Evolutionary conservation across 257 asterid genomes (phyloP).

Genomic region (Solanum piurae): DNA sequence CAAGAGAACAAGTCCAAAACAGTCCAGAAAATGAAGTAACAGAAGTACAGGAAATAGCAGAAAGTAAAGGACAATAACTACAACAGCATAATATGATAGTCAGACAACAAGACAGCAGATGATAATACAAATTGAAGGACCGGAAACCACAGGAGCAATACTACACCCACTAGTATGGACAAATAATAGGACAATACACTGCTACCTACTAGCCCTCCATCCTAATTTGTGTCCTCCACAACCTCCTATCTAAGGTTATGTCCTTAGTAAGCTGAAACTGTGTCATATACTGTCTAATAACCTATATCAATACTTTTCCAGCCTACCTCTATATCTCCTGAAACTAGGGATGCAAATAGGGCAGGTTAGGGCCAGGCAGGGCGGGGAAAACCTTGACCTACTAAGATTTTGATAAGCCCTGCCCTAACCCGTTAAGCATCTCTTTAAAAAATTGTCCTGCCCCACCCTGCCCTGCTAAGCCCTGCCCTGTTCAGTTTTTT

Average conservation of each 20-base stretch:
- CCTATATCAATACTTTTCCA: not conserved
- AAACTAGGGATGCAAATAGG: not conserved
- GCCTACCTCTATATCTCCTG: not conserved
- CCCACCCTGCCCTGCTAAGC: not conserved
- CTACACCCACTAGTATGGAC: not conserved
- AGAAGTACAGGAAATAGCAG: not conserved
- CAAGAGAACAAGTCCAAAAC: not conserved
- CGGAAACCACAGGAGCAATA: not conserved
- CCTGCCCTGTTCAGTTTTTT: not conserved
- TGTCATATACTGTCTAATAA: not conserved
- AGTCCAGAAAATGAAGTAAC: not conserved
- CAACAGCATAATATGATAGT: not conserved
- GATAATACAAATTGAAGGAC: not conserved
- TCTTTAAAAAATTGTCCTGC: not conserved
- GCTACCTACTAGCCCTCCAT: not conserved
- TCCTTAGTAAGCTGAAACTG: not conserved
- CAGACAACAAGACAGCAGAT: not conserved
- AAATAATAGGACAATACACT: not conserved
- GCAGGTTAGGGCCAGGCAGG: not conserved
- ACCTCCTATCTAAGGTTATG: not conserved
- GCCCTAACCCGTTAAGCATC: not conserved
- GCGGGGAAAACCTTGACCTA: not conserved
- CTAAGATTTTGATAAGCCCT: not conserved
- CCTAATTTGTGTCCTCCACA: not conserved
- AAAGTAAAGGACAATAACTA: not conserved